Evolutionary conservation across 2,329 filamentous ascomycete genomes (phyloP), one percentile per base, ranked within the genome.

Genomic region (Cryphonectria carpinicola): DNA sequence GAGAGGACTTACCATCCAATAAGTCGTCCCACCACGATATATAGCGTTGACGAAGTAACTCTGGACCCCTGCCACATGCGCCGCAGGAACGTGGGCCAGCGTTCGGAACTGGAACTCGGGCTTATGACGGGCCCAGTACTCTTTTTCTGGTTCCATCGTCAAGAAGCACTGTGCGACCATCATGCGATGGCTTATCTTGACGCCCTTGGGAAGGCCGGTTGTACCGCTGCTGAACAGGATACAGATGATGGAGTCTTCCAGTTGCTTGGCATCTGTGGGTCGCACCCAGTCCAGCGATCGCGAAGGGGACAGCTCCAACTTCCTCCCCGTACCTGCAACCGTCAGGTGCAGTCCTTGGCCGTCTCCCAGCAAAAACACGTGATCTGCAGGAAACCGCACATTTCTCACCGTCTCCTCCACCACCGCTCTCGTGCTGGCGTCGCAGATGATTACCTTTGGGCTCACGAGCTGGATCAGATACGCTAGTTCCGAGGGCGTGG

Each of bases 1-100:
- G 14, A 17, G 19, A 41, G 37, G 19, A 41, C 61, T 28, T 43
- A 46, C 80, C 89, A 91, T 90, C 89, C 89, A 91, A 81, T 88
- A 90, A 3, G 87, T 82, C 0, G 81, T 78, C 3, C 83, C 83
- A 43, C 82, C 85, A 52, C 82, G 77, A 70, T 83, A 85, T 13
- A 79, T 76, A 0, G 77, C 75, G 58, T 81, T 80, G 63, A 84
- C 74, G 17, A 86, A 78, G 71, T 84, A 85, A n/a, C 79, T 77
- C 68, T 82, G 80, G 1, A 85, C 73, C 4, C 84, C 84, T 4
- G 84, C 83, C 39, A 86, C 82, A 74, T 86, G 84, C 1, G 83
- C 82, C 0, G 81, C 78, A 0, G 84, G 84, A 0, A 86, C 75
- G 72, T 86, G 84, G 1, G 78, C 83, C 1, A 84, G 73, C 1